Evolutionary conservation across 2,329 filamentous ascomycete species (phyloP), one percentile per base, ranked within the genome.

Genomic region (Sarocladiaceae sp.): DNA sequence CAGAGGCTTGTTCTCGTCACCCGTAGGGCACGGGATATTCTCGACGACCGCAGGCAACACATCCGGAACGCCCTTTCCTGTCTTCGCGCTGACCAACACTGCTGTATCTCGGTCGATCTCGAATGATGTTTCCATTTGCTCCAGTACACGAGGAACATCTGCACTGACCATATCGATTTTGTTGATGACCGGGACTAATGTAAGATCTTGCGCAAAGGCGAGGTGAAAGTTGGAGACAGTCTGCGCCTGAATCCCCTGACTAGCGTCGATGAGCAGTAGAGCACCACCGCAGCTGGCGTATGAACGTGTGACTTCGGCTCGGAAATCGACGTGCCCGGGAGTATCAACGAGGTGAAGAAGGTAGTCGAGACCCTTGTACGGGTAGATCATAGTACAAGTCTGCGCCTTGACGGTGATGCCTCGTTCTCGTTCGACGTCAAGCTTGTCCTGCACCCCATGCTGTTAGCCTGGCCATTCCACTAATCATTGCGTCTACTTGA

Each of bases 401-500:
- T 99, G 94, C 52, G 94, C 94, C 75, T 99, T 99, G 67, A 99
- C 94, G 0, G 94, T 99, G 67, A 99, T 99, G 56, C 94, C 94
- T 35, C 94, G 83, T 71, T 97, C 91, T 50, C 94, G 80, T 73
- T 99, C 94, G 52, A 99, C 94, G 66, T 99, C 94, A 31, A 99
- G 82, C 68, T 96, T 97, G 71, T 99, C 94, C 71, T 74, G 52
- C 29, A 28, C 26, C 17, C n/a, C 12, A 44, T 12, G 4, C 13
- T 15, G 18, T 51, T 36, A 31, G 40, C 31, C 47, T 50, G 48
- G 42, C 17, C 25, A 25, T 29, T 23, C 26, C n/a, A n/a, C n/a
- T 15, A 11, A 18, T 12, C 7, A 4, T 18, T 11, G 40, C 23
- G 8, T 22, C 22, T 11, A 23, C 25, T 11, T 13, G 6, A n/a